These are phyloP conservation scores for Dendrobium huoshanense DNA, from an alignment of 106 monocot genomes.

Conservation along the genomic window DNA sequence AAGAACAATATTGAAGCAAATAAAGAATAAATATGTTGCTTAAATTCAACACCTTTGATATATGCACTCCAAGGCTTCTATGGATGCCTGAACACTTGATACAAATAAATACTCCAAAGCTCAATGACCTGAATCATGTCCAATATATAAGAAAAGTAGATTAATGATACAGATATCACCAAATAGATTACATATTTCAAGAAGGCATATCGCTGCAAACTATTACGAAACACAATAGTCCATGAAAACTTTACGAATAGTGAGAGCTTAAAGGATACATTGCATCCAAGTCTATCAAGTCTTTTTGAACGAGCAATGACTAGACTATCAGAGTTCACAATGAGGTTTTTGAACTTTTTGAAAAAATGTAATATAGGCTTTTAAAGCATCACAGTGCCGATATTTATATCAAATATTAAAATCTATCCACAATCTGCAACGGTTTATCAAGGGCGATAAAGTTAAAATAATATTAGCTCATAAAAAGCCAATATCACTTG, in stretches of 20 bases:
- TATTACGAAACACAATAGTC: not conserved
- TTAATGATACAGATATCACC: not conserved
- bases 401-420: too few species aligned
- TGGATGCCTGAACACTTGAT: conserved; percentile 94
- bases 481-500: too few species aligned
- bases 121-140: conserved; percentile 50
- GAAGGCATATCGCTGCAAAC: not conserved
- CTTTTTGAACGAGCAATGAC: not conserved
- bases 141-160: not conserved
- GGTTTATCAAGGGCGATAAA: too few species aligned
- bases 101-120: conserved; percentile 70
- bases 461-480: too few species aligned
- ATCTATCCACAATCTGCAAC: too few species aligned
- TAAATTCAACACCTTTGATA: conserved; percentile 49
- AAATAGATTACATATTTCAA: not conserved
- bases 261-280: not conserved
- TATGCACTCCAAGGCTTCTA: conserved; percentile 92
- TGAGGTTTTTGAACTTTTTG: too few species aligned
- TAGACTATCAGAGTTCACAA: too few species aligned
- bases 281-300: not conserved
- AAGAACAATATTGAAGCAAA: not conserved
- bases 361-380: too few species aligned
- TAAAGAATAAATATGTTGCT: not conserved
- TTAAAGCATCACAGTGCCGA: too few species aligned
- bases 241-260: not conserved